Percentiles rank a stretch among this genome's conserved stretches.
phyloP scores from a whole-genome alignment of 768 basidiomycete genomes.

The Tephrocybe rancida region DNA sequence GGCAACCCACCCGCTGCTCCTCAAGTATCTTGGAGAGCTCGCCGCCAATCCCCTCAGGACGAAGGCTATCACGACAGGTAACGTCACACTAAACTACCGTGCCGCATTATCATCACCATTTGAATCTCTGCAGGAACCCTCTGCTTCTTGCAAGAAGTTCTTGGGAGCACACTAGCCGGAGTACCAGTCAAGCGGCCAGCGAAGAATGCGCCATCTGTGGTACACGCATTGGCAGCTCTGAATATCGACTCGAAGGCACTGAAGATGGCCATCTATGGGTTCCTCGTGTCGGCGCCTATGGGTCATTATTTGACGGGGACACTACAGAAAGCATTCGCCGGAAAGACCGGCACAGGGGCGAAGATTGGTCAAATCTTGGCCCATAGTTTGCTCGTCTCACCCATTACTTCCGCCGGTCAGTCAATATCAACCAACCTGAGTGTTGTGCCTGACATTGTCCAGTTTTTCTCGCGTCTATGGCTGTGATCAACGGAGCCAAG shows the following conservation, averaged over 20 bases:
- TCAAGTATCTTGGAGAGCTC: constrained; percentile 73
- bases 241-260: constrained; percentile 72
- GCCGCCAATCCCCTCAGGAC: constrained; percentile 73
- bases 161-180: constrained; percentile 72
- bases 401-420: constrained; percentile 71
- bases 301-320: constrained; percentile 72
- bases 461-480: constrained; percentile 82
- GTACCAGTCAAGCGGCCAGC: constrained; percentile 50
- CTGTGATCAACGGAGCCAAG: constrained; percentile 80
- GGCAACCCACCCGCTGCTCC: constrained; percentile 50
- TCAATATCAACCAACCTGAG: constrained; percentile 1
- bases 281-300: constrained; percentile 82
- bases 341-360: constrained; percentile 63
- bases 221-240: constrained; percentile 52
- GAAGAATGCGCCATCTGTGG: constrained; percentile 55
- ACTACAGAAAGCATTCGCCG: constrained; percentile 77
- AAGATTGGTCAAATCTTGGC: constrained; percentile 75
- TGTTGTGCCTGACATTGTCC: not conserved
- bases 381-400: constrained; percentile 76
- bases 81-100: constrained; percentile 4
- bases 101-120: not conserved
- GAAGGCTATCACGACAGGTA: constrained; percentile 77
- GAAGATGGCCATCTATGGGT: constrained; percentile 86
- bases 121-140: constrained; percentile 39
- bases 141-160: constrained; percentile 78